Conservation (phyloP, 768 basidiomycete genomes). For the Hericium rajendrae region DNA sequence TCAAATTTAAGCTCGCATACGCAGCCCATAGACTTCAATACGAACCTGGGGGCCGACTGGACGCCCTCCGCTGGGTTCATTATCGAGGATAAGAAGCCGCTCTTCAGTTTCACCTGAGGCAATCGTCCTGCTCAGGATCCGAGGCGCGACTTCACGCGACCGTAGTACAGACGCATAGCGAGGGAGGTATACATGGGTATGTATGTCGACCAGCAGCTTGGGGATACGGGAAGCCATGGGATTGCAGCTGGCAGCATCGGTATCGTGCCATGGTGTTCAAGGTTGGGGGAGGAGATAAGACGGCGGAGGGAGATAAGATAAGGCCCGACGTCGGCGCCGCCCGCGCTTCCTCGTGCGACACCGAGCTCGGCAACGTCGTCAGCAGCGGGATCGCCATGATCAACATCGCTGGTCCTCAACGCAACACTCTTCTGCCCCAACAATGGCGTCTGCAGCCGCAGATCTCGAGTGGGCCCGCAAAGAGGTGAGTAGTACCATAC, state of each 20-base stretch:
- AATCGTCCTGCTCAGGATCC: constrained; percentile 44
- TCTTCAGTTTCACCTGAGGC: constrained; percentile 48
- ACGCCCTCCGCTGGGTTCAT: constrained; percentile 71
- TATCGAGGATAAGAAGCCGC: constrained; percentile 65
- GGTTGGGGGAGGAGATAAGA: neutral
- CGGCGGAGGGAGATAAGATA: neutral
- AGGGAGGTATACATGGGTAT: constrained; percentile 81
- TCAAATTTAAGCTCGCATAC: neutral
- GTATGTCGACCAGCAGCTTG: constrained; percentile 61
- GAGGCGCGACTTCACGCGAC: constrained; percentile 51
- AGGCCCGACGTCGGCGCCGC: neutral
- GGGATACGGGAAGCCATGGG: constrained; percentile 4
- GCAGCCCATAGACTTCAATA: neutral
- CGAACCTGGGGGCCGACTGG: constrained; percentile 69
- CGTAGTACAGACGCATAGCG: constrained; percentile 66
- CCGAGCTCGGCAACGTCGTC: neutral
- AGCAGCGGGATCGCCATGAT: neutral
- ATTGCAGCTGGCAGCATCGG: neutral
- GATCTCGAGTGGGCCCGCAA: neutral
- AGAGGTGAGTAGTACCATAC: neutral
- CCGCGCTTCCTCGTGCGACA: neutral
- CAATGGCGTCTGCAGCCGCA: neutral
- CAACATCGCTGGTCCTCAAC: neutral
- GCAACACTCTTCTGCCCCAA: neutral
- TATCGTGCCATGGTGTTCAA: neutral